phyloP scores from a whole-genome alignment of 2,329 filamentous ascomycete genomes.

The Furcasterigmium sp. region DNA sequence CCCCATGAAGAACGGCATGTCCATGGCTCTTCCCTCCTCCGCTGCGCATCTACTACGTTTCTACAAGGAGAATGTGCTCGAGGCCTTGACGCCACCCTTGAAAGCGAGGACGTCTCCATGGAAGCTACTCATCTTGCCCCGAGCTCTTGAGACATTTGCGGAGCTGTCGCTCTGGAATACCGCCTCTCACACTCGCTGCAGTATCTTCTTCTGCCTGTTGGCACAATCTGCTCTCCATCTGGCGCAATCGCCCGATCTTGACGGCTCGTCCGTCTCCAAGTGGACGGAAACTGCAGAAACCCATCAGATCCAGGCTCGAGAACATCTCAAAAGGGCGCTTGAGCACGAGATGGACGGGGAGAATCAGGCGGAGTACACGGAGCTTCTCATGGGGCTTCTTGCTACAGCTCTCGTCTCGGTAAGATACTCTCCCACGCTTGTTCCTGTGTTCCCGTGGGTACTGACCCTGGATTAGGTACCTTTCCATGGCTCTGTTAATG shows the following conservation, averaged over 20 bases:
- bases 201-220: conserved; percentile 31
- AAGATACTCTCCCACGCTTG: neutral
- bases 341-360: conserved; percentile 23
- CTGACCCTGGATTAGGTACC: no score
- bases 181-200: conserved; percentile 28
- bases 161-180: conserved; percentile 33
- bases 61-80: conserved; percentile 19
- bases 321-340: conserved; percentile 25
- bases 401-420: conserved; percentile 18
- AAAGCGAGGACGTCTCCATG: conserved; percentile 34
- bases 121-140: conserved; percentile 35
- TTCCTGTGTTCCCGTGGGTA: no score
- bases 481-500: conserved; percentile 7
- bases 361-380: conserved; percentile 34
- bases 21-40: conserved; percentile 9
- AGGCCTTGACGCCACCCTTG: conserved; percentile 21
- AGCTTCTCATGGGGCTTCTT: conserved; percentile 37
- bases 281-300: conserved; percentile 21
- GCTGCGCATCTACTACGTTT: conserved; percentile 20
- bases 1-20: neutral
- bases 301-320: conserved; percentile 24
- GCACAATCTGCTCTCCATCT: conserved; percentile 37
- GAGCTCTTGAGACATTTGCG: conserved; percentile 33
- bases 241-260: conserved; percentile 12
- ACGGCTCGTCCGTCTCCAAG: conserved; percentile 11